Evolutionary conservation across 2,329 filamentous ascomycete genomes (phyloP).

Genomic region (Colletotrichum echinochloae): DNA sequence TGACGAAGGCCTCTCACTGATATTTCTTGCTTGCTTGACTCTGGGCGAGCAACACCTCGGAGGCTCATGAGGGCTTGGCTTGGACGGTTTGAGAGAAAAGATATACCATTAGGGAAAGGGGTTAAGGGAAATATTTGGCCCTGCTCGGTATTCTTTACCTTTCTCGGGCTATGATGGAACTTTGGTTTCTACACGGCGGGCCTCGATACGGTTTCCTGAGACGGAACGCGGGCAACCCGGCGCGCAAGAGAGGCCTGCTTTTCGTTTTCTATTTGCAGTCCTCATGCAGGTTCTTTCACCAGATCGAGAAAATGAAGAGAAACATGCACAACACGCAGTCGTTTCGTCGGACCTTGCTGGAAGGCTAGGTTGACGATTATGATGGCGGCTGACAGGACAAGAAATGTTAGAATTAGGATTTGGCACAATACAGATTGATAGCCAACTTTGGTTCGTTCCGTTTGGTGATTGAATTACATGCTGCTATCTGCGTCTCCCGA

Average conservation of each 20-base stretch:
- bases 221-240: slow-evolving; percentile 18
- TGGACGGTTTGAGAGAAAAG: slow-evolving; percentile 22
- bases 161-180: slow-evolving; percentile 25
- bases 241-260: slow-evolving; percentile 30
- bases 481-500: background rate
- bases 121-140: slow-evolving; percentile 11
- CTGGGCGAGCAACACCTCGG: slow-evolving; percentile 32
- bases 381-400: slow-evolving; percentile 30
- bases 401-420: slow-evolving; percentile 36
- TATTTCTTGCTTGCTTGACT: slow-evolving; percentile 31
- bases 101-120: slow-evolving; percentile 35
- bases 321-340: slow-evolving; percentile 12
- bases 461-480: background rate
- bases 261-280: slow-evolving; percentile 34
- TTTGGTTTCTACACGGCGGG: slow-evolving; percentile 30
- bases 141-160: slow-evolving; percentile 22
- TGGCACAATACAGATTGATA: slow-evolving; percentile 39
- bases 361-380: slow-evolving; percentile 25
- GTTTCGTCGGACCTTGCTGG: slow-evolving; percentile 27
- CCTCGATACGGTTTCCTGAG: slow-evolving; percentile 28
- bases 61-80: slow-evolving; percentile 28
- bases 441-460: background rate
- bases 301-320: slow-evolving; percentile 14
- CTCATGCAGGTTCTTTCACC: slow-evolving; percentile 27
- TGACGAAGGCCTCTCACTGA: slow-evolving; percentile 24